Base-by-base conservation (phyloP, 2,329 filamentous ascomycete species). In the Pseudopyrenochaeta lycopersici region DNA sequence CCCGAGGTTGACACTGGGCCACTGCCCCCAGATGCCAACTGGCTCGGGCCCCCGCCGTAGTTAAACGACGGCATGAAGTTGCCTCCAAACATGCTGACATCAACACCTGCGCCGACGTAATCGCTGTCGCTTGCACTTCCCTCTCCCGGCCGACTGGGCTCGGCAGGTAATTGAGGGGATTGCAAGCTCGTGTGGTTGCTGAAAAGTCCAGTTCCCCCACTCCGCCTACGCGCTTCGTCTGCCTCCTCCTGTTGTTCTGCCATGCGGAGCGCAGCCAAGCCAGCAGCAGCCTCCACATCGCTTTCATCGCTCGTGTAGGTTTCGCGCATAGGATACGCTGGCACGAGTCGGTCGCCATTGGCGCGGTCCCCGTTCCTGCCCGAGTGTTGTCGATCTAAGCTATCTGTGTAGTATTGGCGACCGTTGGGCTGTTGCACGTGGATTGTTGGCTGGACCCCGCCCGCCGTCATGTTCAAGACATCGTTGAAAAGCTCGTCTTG, bases 201-300 rank as follows among this genome's bases (percentile, higher is more conserved):
- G 70, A 82, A 85, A 7, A 81, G 82, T 15, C 82, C 78, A 62
- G 79, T 77, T 14, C 82, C 81, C 61, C 83, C 81, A 66, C 85
- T 87, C 62, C 85, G 84, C 52, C 85, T 82, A 44, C 87, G 85
- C 17, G 77, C 79, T 56, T 82, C 82, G 39, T 84, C 81, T 5
- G 77, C 81, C 45, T 88, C 86, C 54, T 96, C 90, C 71, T 88
- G 83, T 72, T 92, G 85, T 56, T 96, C 92, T 4, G 92, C 92
- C 77, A 93, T 86, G 53, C 88, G 87, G 84, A 98, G 87, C 62
- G 92, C 92, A 70, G 90, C 85, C 46, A 96, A 79, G 14, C 95
- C 94, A 55, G 91, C 91, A 33, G 90, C 88, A 17, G 90, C 94
- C 74, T 97, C 94, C 0, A 90, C 87, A 70, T 98, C 94, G 69